phyloP scores from a whole-genome alignment of 2,329 filamentous ascomycete genomes.

The Diaporthe humulicola region DNA sequence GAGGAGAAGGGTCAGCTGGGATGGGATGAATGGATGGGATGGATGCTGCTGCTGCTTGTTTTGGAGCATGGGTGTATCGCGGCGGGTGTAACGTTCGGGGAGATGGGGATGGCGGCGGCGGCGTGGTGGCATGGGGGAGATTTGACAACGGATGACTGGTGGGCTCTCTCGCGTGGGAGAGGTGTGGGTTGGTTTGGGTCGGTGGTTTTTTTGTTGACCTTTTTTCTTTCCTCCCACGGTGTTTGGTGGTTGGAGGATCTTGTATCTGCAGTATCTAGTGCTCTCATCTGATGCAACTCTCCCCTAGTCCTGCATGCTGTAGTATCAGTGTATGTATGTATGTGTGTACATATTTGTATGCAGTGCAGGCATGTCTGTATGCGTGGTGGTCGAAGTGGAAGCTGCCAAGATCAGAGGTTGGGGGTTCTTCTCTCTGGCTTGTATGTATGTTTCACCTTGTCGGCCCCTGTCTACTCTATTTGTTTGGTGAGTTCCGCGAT shows the following conservation, averaged over 20 bases:
- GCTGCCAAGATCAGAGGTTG: not conserved
- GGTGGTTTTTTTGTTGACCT: not conserved
- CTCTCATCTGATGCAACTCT: not conserved
- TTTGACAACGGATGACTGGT: too few relatives aligned
- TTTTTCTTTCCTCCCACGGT: too few relatives aligned
- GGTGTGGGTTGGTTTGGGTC: not conserved
- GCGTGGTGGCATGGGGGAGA: too few relatives aligned
- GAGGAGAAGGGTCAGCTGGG: not conserved
- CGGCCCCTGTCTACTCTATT: not conserved
- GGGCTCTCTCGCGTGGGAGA: not conserved
- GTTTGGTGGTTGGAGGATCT: not conserved
- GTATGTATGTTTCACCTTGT: conserved; percentile 28
- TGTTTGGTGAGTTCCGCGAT: not conserved
- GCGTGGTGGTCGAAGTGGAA: not conserved
- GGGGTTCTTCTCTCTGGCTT: not conserved
- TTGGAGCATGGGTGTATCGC: not conserved
- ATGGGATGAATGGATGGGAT: not conserved
- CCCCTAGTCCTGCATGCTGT: not conserved
- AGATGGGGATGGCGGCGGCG: not conserved
- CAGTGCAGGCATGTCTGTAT: not conserved
- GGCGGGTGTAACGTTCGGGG: conserved; percentile 8
- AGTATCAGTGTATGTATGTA: not conserved
- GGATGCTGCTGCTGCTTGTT: not conserved
- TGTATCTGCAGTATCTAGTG: not conserved
- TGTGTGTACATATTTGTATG: not conserved